phyloP scores from a whole-genome alignment of 306 rosid genomes.

The Acacia confusa region DNA sequence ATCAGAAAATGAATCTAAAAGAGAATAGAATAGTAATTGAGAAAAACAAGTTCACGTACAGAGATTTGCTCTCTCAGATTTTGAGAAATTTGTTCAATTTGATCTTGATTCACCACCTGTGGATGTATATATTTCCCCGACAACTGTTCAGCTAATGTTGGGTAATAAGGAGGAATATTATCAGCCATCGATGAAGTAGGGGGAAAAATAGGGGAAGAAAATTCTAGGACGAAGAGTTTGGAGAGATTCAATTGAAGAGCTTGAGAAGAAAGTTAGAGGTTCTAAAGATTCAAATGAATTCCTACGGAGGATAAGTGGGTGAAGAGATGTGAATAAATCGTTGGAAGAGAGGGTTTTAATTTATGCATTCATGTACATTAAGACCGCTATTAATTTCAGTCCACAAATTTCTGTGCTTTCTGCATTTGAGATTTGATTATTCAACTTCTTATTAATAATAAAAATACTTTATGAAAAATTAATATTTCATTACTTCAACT shows the following conservation, averaged over 20 bases:
- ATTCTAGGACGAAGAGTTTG: not conserved
- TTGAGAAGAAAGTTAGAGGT: not conserved
- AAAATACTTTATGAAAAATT: too few species aligned
- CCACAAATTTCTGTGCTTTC: not conserved
- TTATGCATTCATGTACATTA: not conserved
- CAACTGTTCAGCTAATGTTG: not conserved
- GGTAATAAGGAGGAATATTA: not conserved
- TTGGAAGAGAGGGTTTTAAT: not conserved
- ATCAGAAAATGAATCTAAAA: not conserved
- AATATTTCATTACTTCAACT: too few species aligned
- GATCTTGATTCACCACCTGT: not conserved
- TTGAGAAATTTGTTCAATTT: not conserved
- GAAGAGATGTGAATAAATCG: not conserved
- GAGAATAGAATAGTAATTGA: not conserved
- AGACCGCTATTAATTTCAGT: not conserved
- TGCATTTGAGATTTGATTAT: not conserved
- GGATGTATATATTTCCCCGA: not conserved
- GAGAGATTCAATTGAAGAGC: not conserved
- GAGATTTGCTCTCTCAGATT: not conserved
- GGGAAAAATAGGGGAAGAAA: not conserved
- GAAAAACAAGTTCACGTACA: not conserved
- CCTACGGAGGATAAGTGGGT: not conserved
- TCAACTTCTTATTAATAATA: not conserved
- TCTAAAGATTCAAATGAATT: not conserved
- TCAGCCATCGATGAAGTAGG: not conserved